Conservation (phyloP, 2,329 filamentous ascomycete species). For the Niveomyces coronatus region DNA sequence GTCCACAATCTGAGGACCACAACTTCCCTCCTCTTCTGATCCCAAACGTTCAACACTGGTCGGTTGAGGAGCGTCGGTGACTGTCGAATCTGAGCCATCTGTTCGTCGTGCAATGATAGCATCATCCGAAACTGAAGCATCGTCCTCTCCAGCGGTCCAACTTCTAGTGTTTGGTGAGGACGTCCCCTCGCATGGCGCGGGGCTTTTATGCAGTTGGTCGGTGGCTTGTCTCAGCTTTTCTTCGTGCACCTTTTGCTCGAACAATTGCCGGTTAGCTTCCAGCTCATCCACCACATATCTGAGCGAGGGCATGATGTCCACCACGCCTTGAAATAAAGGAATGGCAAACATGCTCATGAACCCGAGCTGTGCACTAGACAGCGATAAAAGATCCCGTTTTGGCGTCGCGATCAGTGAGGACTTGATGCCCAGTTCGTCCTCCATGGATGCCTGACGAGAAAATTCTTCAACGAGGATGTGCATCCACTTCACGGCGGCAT, state of each 20-base stretch:
- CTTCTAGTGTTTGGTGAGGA: constrained; percentile 37
- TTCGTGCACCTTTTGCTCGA: constrained; percentile 56
- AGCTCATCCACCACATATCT: constrained; percentile 77
- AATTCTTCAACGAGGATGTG: constrained; percentile 93
- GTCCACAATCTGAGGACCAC: neutral
- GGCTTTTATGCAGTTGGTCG: constrained; percentile 28
- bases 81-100: constrained; percentile 7
- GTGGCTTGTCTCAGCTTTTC: constrained; percentile 41
- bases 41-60: neutral
- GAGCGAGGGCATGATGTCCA: constrained; percentile 78
- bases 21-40: neutral
- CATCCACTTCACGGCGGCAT: constrained; percentile 81
- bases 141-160: constrained; percentile 22
- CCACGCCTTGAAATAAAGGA: constrained; percentile 80
- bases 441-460: constrained; percentile 84
- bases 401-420: constrained; percentile 81
- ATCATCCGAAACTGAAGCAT: neutral
- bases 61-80: neutral
- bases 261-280: constrained; percentile 62
- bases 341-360: constrained; percentile 97
- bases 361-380: constrained; percentile 79
- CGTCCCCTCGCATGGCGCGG: constrained; percentile 28
- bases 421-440: constrained; percentile 74
- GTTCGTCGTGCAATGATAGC: constrained; percentile 2
- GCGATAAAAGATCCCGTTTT: constrained; percentile 69